Conservation (phyloP, 2,329 filamentous ascomycete species). For the Metarhizium robertsii region DNA sequence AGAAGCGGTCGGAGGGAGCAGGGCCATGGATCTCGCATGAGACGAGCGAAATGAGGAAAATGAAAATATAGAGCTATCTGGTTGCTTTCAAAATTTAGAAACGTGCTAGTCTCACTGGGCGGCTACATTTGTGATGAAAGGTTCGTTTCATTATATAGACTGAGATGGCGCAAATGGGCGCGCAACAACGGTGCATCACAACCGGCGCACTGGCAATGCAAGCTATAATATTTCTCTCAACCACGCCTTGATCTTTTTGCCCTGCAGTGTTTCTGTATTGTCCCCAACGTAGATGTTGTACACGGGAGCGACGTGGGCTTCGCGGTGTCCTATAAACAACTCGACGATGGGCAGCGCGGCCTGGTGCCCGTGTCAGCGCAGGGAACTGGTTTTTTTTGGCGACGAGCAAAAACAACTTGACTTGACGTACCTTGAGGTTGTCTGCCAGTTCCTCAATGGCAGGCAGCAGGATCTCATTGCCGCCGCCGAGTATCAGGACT, state of each 20-base stretch:
- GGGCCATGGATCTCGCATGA: neutral
- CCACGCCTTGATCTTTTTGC: conserved; percentile 13
- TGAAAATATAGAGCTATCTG: neutral
- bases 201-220: neutral
- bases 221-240: conserved; percentile 9
- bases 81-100: neutral
- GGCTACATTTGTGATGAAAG: neutral
- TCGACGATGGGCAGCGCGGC: conserved; percentile 10
- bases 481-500: conserved; percentile 10
- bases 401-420: too few relatives aligned
- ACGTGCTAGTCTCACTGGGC: neutral
- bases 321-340: conserved; percentile 10
- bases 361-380: conserved; percentile 1
- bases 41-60: neutral
- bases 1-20: neutral
- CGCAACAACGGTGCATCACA: neutral
- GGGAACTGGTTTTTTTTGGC: too few relatives aligned
- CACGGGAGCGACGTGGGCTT: conserved; percentile 14
- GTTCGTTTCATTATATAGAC: neutral
- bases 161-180: neutral
- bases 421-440: conserved; percentile 10
- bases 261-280: conserved; percentile 12
- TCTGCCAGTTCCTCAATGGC: conserved; percentile 10
- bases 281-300: conserved; percentile 13
- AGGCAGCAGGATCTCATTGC: conserved; percentile 12